Percentiles rank a stretch among this genome's conserved stretches.
These are phyloP conservation scores for Bifiguratus adelaidae DNA, from an alignment of 192 early-diverging fungal genomes.

Conservation along the genomic window DNA sequence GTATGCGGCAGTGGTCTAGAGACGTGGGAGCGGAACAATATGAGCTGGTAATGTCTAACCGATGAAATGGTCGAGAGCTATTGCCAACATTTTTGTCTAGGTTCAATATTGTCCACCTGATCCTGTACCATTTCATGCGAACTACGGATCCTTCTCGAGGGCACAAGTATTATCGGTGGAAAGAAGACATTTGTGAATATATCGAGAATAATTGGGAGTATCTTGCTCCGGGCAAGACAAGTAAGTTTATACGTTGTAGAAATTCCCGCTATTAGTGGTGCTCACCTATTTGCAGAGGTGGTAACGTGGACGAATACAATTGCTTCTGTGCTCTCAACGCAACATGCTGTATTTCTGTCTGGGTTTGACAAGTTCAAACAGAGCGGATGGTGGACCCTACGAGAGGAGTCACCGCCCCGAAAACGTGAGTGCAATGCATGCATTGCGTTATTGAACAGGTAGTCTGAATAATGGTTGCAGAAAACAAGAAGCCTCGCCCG, in stretches of 20 bases:
- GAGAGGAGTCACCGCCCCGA: constrained; percentile 30
- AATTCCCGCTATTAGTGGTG: background rate
- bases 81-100: background rate
- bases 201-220: constrained; percentile 70
- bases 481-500: no score
- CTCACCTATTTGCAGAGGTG: constrained; percentile 31
- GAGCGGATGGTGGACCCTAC: constrained; percentile 50
- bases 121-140: constrained; percentile 60
- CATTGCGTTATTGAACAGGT: no score
- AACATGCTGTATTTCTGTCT: constrained; percentile 60
- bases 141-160: constrained; percentile 30
- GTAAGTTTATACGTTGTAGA: constrained; percentile 23
- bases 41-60: constrained; percentile 46
- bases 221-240: constrained; percentile 52
- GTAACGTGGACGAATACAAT: constrained; percentile 83
- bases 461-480: no score
- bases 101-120: constrained; percentile 56
- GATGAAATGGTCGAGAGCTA: no score
- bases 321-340: constrained; percentile 71
- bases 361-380: constrained; percentile 61
- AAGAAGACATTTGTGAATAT: constrained; percentile 69
- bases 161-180: constrained; percentile 66
- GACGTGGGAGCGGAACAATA: constrained; percentile 47
- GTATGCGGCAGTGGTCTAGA: constrained; percentile 56
- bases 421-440: constrained; percentile 8